Percentiles rank a stretch among this genome's conserved stretches.
These are phyloP conservation scores for Candida tammaniensis DNA, from an alignment of 805 yeast genomes.

Conservation along the genomic window DNA sequence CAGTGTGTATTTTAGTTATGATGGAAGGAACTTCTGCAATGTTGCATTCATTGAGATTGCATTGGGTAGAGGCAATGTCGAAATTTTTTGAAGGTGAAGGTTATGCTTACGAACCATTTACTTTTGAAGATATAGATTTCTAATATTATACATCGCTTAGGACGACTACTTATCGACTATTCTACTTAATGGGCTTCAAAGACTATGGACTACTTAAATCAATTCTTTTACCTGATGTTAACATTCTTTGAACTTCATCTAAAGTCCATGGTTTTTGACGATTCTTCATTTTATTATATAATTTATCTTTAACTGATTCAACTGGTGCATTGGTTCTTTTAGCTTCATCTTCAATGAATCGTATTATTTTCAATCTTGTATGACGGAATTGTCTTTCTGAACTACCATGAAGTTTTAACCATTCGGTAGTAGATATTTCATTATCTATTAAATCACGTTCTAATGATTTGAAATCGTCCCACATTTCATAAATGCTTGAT, in stretches of 20 bases:
- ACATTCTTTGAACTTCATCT: constrained; percentile 32
- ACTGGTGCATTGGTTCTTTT: constrained; percentile 15
- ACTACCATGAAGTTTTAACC: constrained; percentile 29
- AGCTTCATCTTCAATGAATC: constrained; percentile 30
- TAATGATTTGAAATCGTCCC: constrained; percentile 31
- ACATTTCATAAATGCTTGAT: constrained; percentile 27
- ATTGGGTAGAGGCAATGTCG: constrained; percentile 83
- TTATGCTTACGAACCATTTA: constrained; percentile 61
- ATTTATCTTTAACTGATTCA: constrained; percentile 23
- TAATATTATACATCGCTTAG: neutral
- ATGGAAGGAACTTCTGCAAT: constrained; percentile 88
- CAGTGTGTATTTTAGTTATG: constrained; percentile 64
- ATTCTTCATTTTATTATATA: constrained; percentile 28
- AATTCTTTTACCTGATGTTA: constrained; percentile 25
- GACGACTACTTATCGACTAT: too few species aligned
- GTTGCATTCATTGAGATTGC: constrained; percentile 73
- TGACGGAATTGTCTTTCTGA: constrained; percentile 28
- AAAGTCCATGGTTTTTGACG: constrained; percentile 29
- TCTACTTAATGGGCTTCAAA: constrained; percentile 11
- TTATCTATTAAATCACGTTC: constrained; percentile 22
- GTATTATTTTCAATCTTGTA: constrained; percentile 25
- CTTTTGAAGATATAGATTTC: constrained; percentile 29
- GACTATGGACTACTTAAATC: too few species aligned
- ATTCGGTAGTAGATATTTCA: constrained; percentile 25
- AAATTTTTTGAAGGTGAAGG: constrained; percentile 81